These are phyloP conservation scores for Grosmannia clavigera DNA, from an alignment of 2,329 filamentous ascomycete species.

Conservation along the genomic window DNA sequence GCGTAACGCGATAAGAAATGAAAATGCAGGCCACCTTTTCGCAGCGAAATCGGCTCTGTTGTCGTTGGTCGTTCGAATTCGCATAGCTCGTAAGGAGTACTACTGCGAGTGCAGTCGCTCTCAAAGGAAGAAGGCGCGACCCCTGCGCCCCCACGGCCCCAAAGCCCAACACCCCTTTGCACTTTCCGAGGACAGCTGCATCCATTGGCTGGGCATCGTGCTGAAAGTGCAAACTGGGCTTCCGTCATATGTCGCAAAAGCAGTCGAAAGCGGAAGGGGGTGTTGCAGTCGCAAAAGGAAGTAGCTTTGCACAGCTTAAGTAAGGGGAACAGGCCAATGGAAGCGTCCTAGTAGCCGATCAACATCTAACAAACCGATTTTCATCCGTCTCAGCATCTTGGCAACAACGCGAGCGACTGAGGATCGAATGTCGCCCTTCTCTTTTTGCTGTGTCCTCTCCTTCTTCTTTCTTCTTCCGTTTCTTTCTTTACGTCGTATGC, in stretches of 20 bases:
- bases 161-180: not conserved
- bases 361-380: not conserved
- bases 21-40: not conserved
- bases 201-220: too few species aligned
- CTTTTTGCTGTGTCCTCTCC: too few species aligned
- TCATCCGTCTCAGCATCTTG: not conserved
- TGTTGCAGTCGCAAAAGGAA: not conserved
- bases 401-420: too few species aligned
- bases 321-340: not conserved
- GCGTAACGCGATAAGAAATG: not conserved
- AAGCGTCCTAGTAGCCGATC: not conserved
- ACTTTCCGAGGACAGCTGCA: not conserved
- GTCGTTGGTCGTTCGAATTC: not conserved
- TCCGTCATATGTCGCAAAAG: too few species aligned
- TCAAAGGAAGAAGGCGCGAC: not conserved
- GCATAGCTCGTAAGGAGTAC: not conserved
- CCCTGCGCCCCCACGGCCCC: not conserved
- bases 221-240: too few species aligned
- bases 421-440: too few species aligned
- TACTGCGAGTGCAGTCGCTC: not conserved
- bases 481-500: not conserved
- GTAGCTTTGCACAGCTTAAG: not conserved
- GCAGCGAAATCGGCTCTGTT: not conserved
- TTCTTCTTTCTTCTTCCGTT: not conserved
- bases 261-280: not conserved